phyloP scores from a whole-genome alignment of 768 basidiomycete genomes.

The Scleroderma citrinum region DNA sequence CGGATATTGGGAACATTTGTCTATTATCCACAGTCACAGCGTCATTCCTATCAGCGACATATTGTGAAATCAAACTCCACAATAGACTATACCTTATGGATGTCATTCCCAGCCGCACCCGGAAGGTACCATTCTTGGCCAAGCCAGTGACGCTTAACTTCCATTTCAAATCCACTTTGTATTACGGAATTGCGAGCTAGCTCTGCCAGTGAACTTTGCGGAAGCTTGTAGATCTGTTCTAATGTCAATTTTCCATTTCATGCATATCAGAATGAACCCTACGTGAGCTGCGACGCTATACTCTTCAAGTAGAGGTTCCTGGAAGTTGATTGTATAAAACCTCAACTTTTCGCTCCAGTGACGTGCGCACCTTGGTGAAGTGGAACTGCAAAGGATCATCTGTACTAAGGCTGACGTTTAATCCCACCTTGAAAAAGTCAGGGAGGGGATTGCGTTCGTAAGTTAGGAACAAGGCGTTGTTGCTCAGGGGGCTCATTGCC shows the following conservation, averaged over 20 bases:
- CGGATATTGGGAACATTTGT: constrained; percentile 97
- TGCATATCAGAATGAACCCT: constrained; percentile 17
- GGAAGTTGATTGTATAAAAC: constrained; percentile 1
- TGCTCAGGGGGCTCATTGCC: constrained; percentile 97
- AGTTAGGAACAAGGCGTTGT: constrained; percentile 93
- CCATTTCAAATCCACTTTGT: constrained; percentile 98
- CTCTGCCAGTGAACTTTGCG: constrained; percentile 91
- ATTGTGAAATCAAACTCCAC: neutral
- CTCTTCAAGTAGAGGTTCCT: constrained; percentile 95
- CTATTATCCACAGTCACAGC: constrained; percentile 31
- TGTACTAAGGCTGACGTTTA: constrained; percentile 94
- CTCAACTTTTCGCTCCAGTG: neutral
- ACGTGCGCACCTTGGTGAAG: constrained; percentile 83
- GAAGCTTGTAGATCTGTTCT: constrained; percentile 87
- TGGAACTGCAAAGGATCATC: constrained; percentile 97
- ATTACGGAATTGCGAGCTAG: constrained; percentile 96
- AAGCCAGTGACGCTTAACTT: constrained; percentile 92
- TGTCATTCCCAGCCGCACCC: constrained; percentile 91
- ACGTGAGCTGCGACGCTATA: constrained; percentile 98
- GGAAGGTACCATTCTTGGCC: constrained; percentile 92
- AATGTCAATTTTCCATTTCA: neutral
- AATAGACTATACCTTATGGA: constrained; percentile 65
- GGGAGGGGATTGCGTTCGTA: constrained; percentile 97
- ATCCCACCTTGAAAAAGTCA: constrained; percentile 92
- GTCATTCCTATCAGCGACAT: constrained; percentile 5